Conservation (phyloP, 345 rosid genomes). For the Noccaea caerulescens region DNA sequence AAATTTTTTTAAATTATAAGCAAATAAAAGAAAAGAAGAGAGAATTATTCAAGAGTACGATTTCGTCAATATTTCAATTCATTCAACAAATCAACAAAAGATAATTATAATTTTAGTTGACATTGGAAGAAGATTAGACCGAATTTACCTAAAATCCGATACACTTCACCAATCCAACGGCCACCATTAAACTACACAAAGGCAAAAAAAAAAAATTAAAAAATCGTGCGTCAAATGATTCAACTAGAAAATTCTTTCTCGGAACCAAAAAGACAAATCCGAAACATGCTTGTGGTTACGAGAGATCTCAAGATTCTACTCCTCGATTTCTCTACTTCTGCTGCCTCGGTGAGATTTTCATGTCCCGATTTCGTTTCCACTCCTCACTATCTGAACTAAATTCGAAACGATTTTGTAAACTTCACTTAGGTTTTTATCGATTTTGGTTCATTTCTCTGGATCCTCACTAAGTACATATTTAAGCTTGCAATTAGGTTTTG, state of each 20-base stretch:
- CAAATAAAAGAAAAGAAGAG: not conserved
- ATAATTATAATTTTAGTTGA: constrained; percentile 18
- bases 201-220: not conserved
- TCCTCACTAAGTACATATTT: not conserved
- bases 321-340: not conserved
- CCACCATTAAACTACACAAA: constrained; percentile 5
- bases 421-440: constrained; percentile 20
- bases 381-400: not conserved
- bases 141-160: not conserved
- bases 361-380: constrained; percentile 1
- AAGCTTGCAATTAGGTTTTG: not conserved
- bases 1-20: not conserved
- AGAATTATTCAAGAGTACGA: constrained; percentile 9
- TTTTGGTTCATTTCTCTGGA: not conserved
- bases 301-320: constrained; percentile 36
- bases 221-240: constrained; percentile 28
- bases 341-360: constrained; percentile 36
- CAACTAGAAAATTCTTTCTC: constrained; percentile 36
- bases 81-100: constrained; percentile 1
- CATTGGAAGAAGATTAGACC: constrained; percentile 1
- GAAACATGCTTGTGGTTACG: constrained; percentile 34
- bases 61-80: constrained; percentile 12
- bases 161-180: constrained; percentile 34
- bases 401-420: not conserved
- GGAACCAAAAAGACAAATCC: constrained; percentile 26